Evolutionary conservation across 768 basidiomycete species (phyloP), one percentile per base, ranked within the genome.

Genomic region (Mycena metata): DNA sequence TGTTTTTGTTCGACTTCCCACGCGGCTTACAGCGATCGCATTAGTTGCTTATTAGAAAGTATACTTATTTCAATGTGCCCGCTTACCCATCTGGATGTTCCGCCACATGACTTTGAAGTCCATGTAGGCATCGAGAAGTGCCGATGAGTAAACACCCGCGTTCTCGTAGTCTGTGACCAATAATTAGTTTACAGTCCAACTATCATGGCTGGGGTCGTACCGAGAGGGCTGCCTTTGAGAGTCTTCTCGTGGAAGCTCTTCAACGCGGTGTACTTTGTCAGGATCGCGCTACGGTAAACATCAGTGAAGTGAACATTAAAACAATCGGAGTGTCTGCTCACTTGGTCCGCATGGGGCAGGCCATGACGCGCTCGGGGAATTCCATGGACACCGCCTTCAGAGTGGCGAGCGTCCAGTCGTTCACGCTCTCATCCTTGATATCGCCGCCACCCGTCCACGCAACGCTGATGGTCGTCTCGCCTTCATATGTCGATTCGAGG

Each of bases 1-100:
- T n/a, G n/a, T n/a, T n/a, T n/a, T n/a, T 60, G 21, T 30, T 60
- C 58, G 24, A 60, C 58, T 60, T 60, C 58, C 58, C 58, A 60
- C 11, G 58, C 58, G 36, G 58, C 58, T n/a, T 60, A 60, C 47
- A 49, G 47, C 47, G 21, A 49, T 49, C 47, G 47, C 15, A 23
- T 49, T 15, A 49, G 47, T 49, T 23, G 23, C 47, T n/a, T n/a
- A n/a, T n/a, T n/a, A n/a, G 47, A 9, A 49, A 49, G n/a, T n/a
- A 49, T 49, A 49, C 30, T n/a, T n/a, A n/a, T n/a, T 33, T 60
- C 43, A 36, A 33, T 45, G 3, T 6, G 16, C 30, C 9, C 8
- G 10, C 54, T 26, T 56, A 47, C 43, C 58, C 30, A 33, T 23
- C 43, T 60, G 58, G 30, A 60, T 60, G 16, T 60, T 36, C 23